Conservation (phyloP, 805 yeast genomes). For the Pichia manshurica region DNA sequence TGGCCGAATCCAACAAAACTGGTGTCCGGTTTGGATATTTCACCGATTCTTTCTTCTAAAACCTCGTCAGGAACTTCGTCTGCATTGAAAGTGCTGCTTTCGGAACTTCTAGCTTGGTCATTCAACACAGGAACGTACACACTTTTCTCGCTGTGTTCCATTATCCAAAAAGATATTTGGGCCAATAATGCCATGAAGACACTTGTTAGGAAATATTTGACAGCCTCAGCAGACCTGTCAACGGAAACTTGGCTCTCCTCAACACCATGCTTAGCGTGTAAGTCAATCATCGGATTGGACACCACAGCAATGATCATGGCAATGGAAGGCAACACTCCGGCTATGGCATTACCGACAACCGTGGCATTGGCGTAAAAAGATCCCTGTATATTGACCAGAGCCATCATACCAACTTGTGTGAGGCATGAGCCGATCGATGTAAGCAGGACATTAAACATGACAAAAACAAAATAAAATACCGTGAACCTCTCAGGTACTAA, state of each 20-base stretch:
- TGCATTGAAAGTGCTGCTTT: not conserved
- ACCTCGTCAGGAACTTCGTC: not conserved
- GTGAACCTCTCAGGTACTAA: conserved; percentile 31
- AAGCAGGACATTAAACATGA: conserved; percentile 57
- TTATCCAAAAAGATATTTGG: conserved; percentile 17
- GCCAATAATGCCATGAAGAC: conserved; percentile 20
- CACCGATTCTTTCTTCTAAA: conserved; percentile 2
- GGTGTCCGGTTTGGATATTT: conserved; percentile 4
- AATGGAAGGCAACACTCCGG: conserved; percentile 87
- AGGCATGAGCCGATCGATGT: conserved; percentile 74
- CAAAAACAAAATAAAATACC: conserved; percentile 39
- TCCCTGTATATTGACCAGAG: conserved; percentile 63
- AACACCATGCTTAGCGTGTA: conserved; percentile 1
- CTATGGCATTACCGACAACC: conserved; percentile 91
- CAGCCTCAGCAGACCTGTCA: conserved; percentile 26
- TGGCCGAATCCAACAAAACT: conserved; percentile 51
- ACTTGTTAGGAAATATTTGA: conserved; percentile 35
- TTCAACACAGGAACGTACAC: too few relatives aligned
- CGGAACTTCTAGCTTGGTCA: not conserved
- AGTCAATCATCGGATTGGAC: conserved; percentile 10
- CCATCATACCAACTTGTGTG: conserved; percentile 88
- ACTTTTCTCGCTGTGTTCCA: conserved; percentile 20
- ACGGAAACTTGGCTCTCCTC: conserved; percentile 7
- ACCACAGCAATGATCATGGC: conserved; percentile 53
- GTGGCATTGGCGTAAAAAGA: conserved; percentile 81